phyloP scores from a whole-genome alignment of 1,284 basidiomycete genomes.

The Pseudozyma hubeiensis region DNA sequence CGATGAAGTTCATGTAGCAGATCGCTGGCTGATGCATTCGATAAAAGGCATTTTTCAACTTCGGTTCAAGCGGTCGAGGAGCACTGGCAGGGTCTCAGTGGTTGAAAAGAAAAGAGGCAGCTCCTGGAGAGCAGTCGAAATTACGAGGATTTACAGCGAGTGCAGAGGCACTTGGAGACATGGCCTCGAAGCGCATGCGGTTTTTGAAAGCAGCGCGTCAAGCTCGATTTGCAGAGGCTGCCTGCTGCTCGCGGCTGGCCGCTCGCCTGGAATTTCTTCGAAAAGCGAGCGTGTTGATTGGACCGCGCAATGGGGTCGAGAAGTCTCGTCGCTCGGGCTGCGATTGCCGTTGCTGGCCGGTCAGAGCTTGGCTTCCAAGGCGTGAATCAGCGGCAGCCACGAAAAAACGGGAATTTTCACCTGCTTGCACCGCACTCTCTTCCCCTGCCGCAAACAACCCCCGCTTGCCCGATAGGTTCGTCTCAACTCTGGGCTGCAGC shows the following conservation, averaged over 20 bases:
- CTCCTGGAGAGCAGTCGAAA: constrained; percentile 13
- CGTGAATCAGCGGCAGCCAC: constrained; percentile 18
- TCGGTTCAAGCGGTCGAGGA: constrained; percentile 30
- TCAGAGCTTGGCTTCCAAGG: constrained; percentile 12
- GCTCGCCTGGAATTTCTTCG: constrained; percentile 3
- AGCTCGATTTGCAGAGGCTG: neutral
- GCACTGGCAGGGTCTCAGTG: neutral
- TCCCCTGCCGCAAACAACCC: neutral
- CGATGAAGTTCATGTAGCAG: neutral
- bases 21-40: neutral
- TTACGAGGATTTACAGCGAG: constrained; percentile 35
- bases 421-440: neutral
- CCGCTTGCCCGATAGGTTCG: constrained; percentile 9
- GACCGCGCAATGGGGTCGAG: constrained; percentile 18
- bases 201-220: neutral
- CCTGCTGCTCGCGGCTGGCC: neutral
- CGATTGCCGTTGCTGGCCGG: constrained; percentile 43
- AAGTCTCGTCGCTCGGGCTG: constrained; percentile 18
- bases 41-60: neutral
- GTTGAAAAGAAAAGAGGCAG: neutral
- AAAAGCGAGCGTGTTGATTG: constrained; percentile 45
- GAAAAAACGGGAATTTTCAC: constrained; percentile 12
- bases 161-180: constrained; percentile 12
- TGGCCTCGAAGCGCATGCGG: constrained; percentile 13
- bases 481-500: constrained; percentile 3